Percentiles rank a stretch among this genome's conserved stretches.
Conservation (phyloP, 106 monocot genomes). For the Phalaenopsis equestris region DNA sequence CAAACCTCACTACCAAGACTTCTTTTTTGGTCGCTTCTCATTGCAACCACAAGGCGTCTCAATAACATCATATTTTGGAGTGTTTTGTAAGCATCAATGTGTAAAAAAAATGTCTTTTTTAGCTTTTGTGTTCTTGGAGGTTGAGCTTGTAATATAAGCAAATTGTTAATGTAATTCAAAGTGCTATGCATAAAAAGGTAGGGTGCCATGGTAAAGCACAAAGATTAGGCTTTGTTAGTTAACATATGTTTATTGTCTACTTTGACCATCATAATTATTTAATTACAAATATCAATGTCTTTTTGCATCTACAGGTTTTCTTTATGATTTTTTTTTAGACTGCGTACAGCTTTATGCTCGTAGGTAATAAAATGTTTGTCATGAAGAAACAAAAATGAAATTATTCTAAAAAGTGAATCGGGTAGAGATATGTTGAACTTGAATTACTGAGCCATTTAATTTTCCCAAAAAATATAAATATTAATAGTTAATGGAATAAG, state of each 20-base stretch:
- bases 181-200: background rate
- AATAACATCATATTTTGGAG: background rate
- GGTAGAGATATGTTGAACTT: no score
- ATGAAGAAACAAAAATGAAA: no score
- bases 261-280: background rate
- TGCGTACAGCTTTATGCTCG: no score
- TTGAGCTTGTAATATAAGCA: background rate
- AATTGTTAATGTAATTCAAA: background rate
- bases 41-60: background rate
- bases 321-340: background rate
- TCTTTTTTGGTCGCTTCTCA: background rate
- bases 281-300: background rate
- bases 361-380: no score
- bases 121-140: background rate
- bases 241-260: background rate
- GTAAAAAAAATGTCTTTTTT: background rate
- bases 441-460: no score
- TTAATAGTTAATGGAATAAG: no score
- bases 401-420: no score
- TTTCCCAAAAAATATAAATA: no score
- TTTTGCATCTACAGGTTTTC: background rate
- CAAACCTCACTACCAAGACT: conserved; percentile 1
- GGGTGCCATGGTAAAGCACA: background rate
- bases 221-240: background rate
- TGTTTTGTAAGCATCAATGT: background rate